Evolutionary conservation across 805 yeast species (phyloP).

Genomic region (Zygosaccharomyces lentus): DNA sequence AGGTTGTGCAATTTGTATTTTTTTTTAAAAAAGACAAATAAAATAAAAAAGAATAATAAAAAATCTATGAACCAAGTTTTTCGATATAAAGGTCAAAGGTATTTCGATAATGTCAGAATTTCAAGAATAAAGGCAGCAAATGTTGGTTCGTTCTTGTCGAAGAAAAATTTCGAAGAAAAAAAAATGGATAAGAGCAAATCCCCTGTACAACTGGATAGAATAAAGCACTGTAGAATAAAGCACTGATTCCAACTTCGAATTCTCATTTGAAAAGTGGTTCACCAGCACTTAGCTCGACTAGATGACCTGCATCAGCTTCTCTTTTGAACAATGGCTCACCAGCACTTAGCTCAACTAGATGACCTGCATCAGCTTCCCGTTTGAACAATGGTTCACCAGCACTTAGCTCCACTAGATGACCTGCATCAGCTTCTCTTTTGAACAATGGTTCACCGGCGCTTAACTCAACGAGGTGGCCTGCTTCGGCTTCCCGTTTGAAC

Average conservation of each 20-base stretch:
- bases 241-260: slow-evolving; percentile 16
- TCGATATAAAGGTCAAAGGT: neutral
- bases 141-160: neutral
- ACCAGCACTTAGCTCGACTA: slow-evolving; percentile 24
- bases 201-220: neutral
- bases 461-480: slow-evolving; percentile 30
- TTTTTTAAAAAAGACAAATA: neutral
- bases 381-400: slow-evolving; percentile 29
- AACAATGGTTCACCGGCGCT: slow-evolving; percentile 27
- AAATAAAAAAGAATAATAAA: slow-evolving; percentile 13
- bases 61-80: neutral
- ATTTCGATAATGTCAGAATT: neutral
- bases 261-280: slow-evolving; percentile 29
- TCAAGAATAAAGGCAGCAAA: neutral
- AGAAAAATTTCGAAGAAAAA: neutral
- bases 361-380: slow-evolving; percentile 25
- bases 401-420: slow-evolving; percentile 26
- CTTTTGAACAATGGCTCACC: slow-evolving; percentile 33
- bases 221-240: neutral
- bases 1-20: neutral
- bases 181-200: neutral
- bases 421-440: slow-evolving; percentile 31
- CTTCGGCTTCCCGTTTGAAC: slow-evolving; percentile 11
- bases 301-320: slow-evolving; percentile 30
- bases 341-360: slow-evolving; percentile 24